Conservation (phyloP, 768 basidiomycete species). For the Podaxis sp. region DNA sequence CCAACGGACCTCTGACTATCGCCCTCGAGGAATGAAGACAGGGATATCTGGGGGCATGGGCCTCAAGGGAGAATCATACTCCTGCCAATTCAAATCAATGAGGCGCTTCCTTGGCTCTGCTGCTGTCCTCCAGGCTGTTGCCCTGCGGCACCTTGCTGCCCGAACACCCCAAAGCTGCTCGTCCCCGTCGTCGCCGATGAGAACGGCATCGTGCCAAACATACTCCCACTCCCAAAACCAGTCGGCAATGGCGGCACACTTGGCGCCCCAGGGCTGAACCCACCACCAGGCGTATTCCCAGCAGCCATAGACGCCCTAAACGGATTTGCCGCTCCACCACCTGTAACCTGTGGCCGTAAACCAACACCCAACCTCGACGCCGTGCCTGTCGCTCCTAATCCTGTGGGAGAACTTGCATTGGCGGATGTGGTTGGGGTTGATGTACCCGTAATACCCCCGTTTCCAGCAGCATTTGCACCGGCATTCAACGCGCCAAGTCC, state of each 20-base stretch:
- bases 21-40: neutral
- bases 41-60: no score
- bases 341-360: conserved; percentile 60
- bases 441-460: neutral
- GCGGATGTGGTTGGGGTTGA: conserved; percentile 19
- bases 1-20: neutral
- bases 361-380: conserved; percentile 40
- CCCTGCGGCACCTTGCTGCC: neutral
- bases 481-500: neutral
- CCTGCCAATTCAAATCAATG: conserved; percentile 38
- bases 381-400: neutral
- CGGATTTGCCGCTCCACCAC: conserved; percentile 58
- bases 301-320: conserved; percentile 58
- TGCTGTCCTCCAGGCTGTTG: conserved; percentile 21
- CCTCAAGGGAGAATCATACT: neutral
- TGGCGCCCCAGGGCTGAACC: neutral
- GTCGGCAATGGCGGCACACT: conserved; percentile 7
- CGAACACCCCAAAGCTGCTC: neutral
- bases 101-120: conserved; percentile 40
- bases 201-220: neutral
- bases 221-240: conserved; percentile 6
- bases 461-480: conserved; percentile 4
- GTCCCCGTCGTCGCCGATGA: neutral
- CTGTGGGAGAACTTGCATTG: neutral
- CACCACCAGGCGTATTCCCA: conserved; percentile 14